These are phyloP conservation scores for Paecilomyces variotii DNA, from an alignment of 2,329 filamentous ascomycete species.

Conservation along the genomic window DNA sequence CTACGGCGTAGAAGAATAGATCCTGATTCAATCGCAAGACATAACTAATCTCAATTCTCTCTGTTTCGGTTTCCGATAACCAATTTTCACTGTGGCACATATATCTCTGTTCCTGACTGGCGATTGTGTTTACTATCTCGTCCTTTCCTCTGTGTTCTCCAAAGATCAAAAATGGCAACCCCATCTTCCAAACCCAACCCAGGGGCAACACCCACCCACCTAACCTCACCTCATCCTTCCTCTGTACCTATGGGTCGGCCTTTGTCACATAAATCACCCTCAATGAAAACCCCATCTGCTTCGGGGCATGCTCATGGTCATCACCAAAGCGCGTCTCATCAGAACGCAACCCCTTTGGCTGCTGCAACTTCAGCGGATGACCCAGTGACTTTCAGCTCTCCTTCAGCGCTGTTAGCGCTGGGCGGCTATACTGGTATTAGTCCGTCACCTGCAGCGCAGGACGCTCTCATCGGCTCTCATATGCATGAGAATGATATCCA, in stretches of 20 bases:
- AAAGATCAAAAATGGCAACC: slow-evolving; percentile 30
- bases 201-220: slow-evolving; percentile 35
- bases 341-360: slow-evolving; percentile 37
- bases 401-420: slow-evolving; percentile 37
- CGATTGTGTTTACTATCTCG: background rate
- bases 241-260: slow-evolving; percentile 31
- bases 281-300: slow-evolving; percentile 36
- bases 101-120: background rate
- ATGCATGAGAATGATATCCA: slow-evolving; percentile 34
- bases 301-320: slow-evolving; percentile 28
- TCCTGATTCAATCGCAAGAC: background rate
- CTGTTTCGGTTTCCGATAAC: background rate
- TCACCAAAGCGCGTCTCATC: slow-evolving; percentile 30
- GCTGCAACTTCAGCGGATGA: slow-evolving; percentile 31
- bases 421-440: slow-evolving; percentile 35
- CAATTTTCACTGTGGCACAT: background rate
- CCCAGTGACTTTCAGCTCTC: slow-evolving; percentile 36
- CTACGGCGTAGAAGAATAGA: background rate
- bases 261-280: slow-evolving; percentile 38
- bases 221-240: slow-evolving; percentile 36
- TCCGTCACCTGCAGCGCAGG: slow-evolving; percentile 30
- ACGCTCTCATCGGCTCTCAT: slow-evolving; percentile 25
- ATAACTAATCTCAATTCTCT: background rate
- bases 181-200: slow-evolving; percentile 36
- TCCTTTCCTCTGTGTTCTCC: background rate